phyloP scores from a whole-genome alignment of 352 stramenopile species.

The Hyaloperonospora arabidopsidis region DNA sequence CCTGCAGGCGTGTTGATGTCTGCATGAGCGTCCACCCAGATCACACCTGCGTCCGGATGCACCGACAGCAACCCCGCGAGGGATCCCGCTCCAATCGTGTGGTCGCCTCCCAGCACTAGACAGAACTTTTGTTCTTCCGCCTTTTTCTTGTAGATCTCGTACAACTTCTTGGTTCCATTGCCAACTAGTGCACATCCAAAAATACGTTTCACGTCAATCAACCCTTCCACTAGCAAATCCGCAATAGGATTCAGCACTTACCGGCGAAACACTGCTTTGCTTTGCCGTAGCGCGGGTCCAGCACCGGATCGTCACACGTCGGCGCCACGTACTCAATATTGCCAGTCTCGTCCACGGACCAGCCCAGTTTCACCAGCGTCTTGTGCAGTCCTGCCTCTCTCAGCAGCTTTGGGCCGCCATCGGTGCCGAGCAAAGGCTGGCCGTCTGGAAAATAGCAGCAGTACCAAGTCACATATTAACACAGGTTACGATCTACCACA shows the following conservation, averaged over 20 bases:
- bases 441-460: conserved; percentile 37
- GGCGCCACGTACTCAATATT: conserved; percentile 67
- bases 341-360: conserved; percentile 80
- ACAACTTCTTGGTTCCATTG: conserved; percentile 70
- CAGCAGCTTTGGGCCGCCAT: conserved; percentile 65
- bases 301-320: conserved; percentile 37
- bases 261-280: conserved; percentile 75
- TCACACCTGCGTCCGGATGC: conserved; percentile 89
- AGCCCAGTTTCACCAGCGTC: conserved; percentile 66
- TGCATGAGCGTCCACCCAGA: conserved; percentile 97
- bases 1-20: conserved; percentile 95
- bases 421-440: conserved; percentile 72
- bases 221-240: not conserved
- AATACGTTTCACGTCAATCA: not conserved
- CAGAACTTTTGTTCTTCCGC: conserved; percentile 89
- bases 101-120: conserved; percentile 93
- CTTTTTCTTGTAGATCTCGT: conserved; percentile 81
- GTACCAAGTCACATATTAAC: too few species aligned
- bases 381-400: conserved; percentile 76
- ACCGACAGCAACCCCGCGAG: conserved; percentile 88
- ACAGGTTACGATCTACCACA: not conserved
- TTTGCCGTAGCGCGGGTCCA: conserved; percentile 61
- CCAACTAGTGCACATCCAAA: conserved; percentile 49
- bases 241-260: conserved; percentile 12
- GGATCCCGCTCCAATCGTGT: conserved; percentile 91